Evolutionary conservation across 2,329 filamentous ascomycete species (phyloP).

Genomic region (Pestalotiopsis sp.): DNA sequence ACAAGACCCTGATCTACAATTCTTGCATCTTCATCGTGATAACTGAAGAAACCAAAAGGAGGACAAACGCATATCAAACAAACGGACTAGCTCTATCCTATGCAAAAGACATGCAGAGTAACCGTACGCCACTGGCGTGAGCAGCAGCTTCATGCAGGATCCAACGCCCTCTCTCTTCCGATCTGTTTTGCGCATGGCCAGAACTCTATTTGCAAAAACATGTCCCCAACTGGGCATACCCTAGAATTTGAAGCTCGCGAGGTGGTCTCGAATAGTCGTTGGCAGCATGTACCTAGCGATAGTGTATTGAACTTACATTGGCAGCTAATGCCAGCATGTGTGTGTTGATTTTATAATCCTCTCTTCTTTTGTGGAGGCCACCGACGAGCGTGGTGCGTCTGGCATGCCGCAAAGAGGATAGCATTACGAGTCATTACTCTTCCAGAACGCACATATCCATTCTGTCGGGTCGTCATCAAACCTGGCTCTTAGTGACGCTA

Average conservation of each 20-base stretch:
- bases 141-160: neutral
- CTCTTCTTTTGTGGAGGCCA: neutral
- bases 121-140: neutral
- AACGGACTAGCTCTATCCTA: neutral
- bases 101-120: neutral
- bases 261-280: neutral
- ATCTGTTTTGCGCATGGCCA: neutral
- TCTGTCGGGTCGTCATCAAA: neutral
- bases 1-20: neutral
- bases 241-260: neutral
- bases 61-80: neutral
- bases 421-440: neutral
- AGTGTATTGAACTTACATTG: neutral
- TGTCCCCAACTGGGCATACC: neutral
- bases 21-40: neutral
- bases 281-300: neutral
- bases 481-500: neutral
- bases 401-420: neutral
- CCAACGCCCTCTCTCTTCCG: neutral
- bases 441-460: neutral
- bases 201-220: neutral
- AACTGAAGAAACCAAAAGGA: neutral
- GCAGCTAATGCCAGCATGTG: neutral
- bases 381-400: neutral
- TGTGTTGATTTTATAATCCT: neutral